Evolutionary conservation across 805 yeast species (phyloP).

Genomic region (Candida chilensis): DNA sequence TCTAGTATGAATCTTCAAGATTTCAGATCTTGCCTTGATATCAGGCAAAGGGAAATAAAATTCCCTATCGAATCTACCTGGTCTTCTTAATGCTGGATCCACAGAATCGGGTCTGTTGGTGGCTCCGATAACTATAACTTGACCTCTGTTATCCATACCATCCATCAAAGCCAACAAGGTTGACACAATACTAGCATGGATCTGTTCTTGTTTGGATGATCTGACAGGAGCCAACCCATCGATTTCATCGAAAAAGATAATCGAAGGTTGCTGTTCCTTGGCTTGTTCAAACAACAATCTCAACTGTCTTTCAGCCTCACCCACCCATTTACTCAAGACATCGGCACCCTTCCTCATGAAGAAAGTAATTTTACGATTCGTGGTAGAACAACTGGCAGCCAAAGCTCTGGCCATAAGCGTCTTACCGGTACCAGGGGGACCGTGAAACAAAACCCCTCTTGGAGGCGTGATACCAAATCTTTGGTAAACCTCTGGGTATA

Average conservation of each 20-base stretch:
- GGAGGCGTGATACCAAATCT: slow-evolving; percentile 92
- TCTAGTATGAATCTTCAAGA: slow-evolving; percentile 76
- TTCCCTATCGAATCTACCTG: slow-evolving; percentile 95
- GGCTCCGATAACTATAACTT: slow-evolving; percentile 96
- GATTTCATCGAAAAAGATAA: slow-evolving; percentile 94
- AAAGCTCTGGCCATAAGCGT: slow-evolving; percentile 96
- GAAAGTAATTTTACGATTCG: slow-evolving; percentile 80
- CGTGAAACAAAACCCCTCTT: slow-evolving; percentile 93
- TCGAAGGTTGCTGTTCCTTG: slow-evolving; percentile 88
- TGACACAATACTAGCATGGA: slow-evolving; percentile 95
- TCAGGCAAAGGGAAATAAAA: slow-evolving; percentile 95
- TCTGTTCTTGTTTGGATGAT: slow-evolving; percentile 95
- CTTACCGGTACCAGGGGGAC: slow-evolving; percentile 99
- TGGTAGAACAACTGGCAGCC: slow-evolving; percentile 89
- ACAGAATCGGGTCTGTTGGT: slow-evolving; percentile 96
- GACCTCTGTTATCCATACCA: slow-evolving; percentile 98
- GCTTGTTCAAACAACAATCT: slow-evolving; percentile 93
- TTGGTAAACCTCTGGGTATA: slow-evolving; percentile 90
- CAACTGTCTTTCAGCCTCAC: slow-evolving; percentile 95
- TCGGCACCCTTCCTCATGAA: slow-evolving; percentile 99
- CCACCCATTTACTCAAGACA: slow-evolving; percentile 96
- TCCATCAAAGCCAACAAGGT: slow-evolving; percentile 95
- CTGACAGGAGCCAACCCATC: slow-evolving; percentile 98
- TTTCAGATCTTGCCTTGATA: slow-evolving; percentile 64
- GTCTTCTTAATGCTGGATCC: slow-evolving; percentile 96